Base-by-base conservation (phyloP, 495 filamentous ascomycete genomes). In the Penicillium roqueforti region DNA sequence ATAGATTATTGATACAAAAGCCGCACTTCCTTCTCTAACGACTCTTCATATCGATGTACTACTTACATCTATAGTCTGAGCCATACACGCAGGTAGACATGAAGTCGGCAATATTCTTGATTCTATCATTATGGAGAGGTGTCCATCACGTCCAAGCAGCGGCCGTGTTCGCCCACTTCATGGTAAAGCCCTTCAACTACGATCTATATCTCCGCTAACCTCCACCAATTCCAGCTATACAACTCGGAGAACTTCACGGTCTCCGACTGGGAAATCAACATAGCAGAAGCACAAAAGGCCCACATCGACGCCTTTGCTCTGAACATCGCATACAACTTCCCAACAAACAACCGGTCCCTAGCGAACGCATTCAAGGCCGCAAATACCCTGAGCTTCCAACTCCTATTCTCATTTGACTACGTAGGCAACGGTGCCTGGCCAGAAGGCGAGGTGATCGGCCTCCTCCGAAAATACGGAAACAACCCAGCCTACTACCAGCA, bases 261-360 rank as follows among this genome's bases (percentile, higher is more conserved):
- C 1, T 67, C 71, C 13, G 74, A 85, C 29, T 89, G 83, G 80
- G 67, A 73, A 36, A 69, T 68, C 6, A 85, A 90, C 46, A 85
- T 90, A 40, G 63, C 59, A 7, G 66, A 76, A 9, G 87, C 87
- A 8, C 77, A 83, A 55, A 74, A 74, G 13, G 75, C 80, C 0
- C 77, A 82, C 32, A 87, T 91, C 45, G 87, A 91, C 60, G 87
- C 83, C 3, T 91, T 91, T 59, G 87, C 82, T 0, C 62, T 90
- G 28, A 89, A 91, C 53, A 76, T 88, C 39, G 87, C 76, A 8
- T 80, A 85, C 48, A 60, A 63, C 0, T 80, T 75, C 61, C 81
- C 75, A 11, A 52, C 49, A 3, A 52, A 42, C 28, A 69, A 71
- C n/a, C 58, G 54, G 8, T 78, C 81, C 47, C 63, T 86, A 2